phyloP scores from a whole-genome alignment of 2,329 filamentous ascomycete genomes.

The Biscogniauxia marginata region DNA sequence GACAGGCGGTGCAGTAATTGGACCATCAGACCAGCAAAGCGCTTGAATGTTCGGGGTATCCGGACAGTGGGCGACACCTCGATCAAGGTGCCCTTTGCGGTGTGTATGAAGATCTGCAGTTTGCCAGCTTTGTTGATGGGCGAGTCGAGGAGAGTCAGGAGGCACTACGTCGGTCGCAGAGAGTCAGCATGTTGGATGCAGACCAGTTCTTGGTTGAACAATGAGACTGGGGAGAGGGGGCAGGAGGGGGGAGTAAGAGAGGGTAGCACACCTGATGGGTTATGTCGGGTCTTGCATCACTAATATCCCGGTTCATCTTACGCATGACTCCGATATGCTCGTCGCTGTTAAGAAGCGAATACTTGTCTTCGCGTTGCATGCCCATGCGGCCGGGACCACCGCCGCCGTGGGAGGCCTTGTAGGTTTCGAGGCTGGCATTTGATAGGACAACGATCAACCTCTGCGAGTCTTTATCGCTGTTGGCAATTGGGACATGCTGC shows the following conservation, averaged over 20 bases:
- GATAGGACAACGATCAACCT: conserved; percentile 93
- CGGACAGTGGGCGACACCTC: conserved; percentile 97
- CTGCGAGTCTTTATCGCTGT: conserved; percentile 85
- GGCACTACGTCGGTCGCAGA: conserved; percentile 62
- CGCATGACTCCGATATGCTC: conserved; percentile 99
- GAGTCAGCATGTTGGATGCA: conserved; percentile 48
- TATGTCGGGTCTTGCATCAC: conserved; percentile 95
- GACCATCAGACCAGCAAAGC: conserved; percentile 97
- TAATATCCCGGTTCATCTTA: conserved; percentile 99
- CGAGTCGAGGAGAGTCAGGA: conserved; percentile 94
- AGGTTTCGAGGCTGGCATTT: conserved; percentile 96
- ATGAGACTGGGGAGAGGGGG: conserved; percentile 3
- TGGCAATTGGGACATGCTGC: conserved; percentile 80
- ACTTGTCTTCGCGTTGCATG: conserved; percentile 83
- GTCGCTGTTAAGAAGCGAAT: conserved; percentile 95
- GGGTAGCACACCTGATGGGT: conserved; percentile 80
- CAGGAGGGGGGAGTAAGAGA: neutral
- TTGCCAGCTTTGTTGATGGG: conserved; percentile 98
- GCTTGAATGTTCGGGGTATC: conserved; percentile 97
- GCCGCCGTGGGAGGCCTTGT: conserved; percentile 80
- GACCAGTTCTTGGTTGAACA: conserved; percentile 23
- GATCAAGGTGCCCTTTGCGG: conserved; percentile 93
- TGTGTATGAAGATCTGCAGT: conserved; percentile 98
- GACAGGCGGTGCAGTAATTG: conserved; percentile 93
- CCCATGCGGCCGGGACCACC: conserved; percentile 55